phyloP scores from a whole-genome alignment of 208 protist species.

The Leishmania martiniquensis region DNA sequence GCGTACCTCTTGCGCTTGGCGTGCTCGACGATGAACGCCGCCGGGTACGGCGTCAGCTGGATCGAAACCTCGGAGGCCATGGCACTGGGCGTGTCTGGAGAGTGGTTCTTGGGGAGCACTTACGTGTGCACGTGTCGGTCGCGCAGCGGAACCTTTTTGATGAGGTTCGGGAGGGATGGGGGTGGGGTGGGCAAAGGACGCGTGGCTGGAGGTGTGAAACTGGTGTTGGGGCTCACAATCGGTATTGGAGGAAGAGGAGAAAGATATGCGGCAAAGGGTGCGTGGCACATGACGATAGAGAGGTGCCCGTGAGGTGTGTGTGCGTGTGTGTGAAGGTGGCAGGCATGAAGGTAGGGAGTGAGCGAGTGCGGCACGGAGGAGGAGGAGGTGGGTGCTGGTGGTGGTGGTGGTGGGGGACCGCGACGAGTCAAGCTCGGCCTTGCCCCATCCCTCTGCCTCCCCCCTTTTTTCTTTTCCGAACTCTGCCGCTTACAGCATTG shows the following conservation, averaged over 20 bases:
- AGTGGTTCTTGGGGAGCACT: neutral
- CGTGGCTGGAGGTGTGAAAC: neutral
- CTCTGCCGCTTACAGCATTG: neutral
- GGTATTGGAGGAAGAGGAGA: neutral
- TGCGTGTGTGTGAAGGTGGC: neutral
- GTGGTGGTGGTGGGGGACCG: neutral
- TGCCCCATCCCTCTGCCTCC: neutral
- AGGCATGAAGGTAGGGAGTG: neutral
- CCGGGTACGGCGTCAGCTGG: slow-evolving; percentile 72
- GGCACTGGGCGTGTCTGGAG: neutral
- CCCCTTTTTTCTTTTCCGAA: too few species aligned
- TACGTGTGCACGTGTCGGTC: neutral
- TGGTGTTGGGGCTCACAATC: neutral
- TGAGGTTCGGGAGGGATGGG: neutral
- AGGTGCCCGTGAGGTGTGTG: neutral
- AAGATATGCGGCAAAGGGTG: neutral
- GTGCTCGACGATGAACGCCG: slow-evolving; percentile 83
- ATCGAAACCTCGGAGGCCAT: slow-evolving; percentile 23
- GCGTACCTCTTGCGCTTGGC: slow-evolving; percentile 69
- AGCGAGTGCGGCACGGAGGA: neutral
- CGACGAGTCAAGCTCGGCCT: neutral
- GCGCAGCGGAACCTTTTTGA: neutral
- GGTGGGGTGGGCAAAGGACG: neutral
- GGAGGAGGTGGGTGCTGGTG: neutral
- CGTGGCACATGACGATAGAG: neutral